Conservation (phyloP, 495 filamentous ascomycete species). For the Neurospora sublineolata region DNA sequence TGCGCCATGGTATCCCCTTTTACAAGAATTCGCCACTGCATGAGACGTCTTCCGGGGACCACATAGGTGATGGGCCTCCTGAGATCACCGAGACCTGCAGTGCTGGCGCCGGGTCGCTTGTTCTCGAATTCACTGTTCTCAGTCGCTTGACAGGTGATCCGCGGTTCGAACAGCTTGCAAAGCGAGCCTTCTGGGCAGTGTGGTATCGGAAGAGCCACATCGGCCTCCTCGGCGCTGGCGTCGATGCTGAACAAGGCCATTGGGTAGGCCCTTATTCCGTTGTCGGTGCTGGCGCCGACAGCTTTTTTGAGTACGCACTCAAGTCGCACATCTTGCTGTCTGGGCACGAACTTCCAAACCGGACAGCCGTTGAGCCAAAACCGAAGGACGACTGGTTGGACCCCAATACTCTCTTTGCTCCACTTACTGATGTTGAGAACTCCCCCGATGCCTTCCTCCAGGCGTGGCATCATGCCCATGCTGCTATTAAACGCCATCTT, state of each 20-base stretch:
- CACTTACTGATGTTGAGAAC: conserved; percentile 52
- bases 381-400: conserved; percentile 33
- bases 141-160: conserved; percentile 80
- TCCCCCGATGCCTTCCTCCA: conserved; percentile 66
- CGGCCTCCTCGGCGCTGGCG: conserved; percentile 80
- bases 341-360: conserved; percentile 45
- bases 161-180: conserved; percentile 77
- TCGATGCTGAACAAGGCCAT: conserved; percentile 82
- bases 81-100: conserved; percentile 95
- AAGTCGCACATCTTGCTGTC: conserved; percentile 88
- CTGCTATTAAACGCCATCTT: conserved; percentile 76
- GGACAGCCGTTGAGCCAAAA: conserved; percentile 21
- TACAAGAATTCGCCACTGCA: conserved; percentile 72
- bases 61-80: conserved; percentile 26
- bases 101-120: conserved; percentile 86
- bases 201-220: conserved; percentile 78
- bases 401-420: conserved; percentile 44
- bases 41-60: conserved; percentile 18
- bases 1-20: conserved; percentile 84
- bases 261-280: conserved; percentile 84
- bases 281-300: conserved; percentile 91
- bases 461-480: conserved; percentile 78
- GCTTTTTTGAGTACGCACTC: conserved; percentile 95
- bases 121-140: conserved; percentile 83
- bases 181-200: conserved; percentile 89